A percentile compares a stretch with the other conserved stretches of the same genome.
phyloP scores from a whole-genome alignment of 371 early-diverging fungal species.

The Saksenaea oblongispora region DNA sequence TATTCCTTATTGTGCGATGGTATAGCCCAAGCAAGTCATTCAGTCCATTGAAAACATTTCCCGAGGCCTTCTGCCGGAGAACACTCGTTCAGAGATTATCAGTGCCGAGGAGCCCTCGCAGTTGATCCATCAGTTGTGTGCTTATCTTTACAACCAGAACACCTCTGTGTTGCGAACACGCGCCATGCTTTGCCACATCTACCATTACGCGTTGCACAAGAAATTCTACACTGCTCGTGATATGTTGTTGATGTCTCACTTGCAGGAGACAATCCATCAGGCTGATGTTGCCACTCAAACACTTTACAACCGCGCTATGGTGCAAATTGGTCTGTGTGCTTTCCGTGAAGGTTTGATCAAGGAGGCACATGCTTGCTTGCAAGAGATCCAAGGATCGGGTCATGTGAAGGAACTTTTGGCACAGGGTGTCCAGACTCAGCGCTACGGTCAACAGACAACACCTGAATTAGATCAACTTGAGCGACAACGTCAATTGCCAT shows the following conservation, averaged over 20 bases:
- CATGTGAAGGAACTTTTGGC: constrained; percentile 93
- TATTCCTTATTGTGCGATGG: background rate
- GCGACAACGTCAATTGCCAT: constrained; percentile 93
- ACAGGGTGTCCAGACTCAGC: constrained; percentile 85
- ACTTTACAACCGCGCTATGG: constrained; percentile 94
- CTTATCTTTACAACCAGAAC: constrained; percentile 84
- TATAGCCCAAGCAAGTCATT: constrained; percentile 56
- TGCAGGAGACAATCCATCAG: constrained; percentile 91
- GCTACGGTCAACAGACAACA: constrained; percentile 67
- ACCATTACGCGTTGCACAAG: constrained; percentile 94
- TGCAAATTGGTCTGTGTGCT: constrained; percentile 95
- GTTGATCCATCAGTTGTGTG: constrained; percentile 81
- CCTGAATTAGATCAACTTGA: constrained; percentile 91
- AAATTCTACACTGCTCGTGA: constrained; percentile 93
- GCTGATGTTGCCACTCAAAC: constrained; percentile 94
- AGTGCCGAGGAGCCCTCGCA: constrained; percentile 56
- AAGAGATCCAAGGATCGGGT: constrained; percentile 88
- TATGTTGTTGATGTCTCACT: constrained; percentile 96
- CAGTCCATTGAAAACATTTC: constrained; percentile 47
- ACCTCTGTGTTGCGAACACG: constrained; percentile 88
- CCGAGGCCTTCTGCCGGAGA: constrained; percentile 38
- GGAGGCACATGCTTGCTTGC: constrained; percentile 84
- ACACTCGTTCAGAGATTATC: constrained; percentile 42
- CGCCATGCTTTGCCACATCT: constrained; percentile 96
- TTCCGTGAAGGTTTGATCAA: constrained; percentile 93